A percentile compares a stretch with the other conserved stretches of the same genome.
Conservation (phyloP, 495 filamentous ascomycete genomes). For the Lasiosphaeria miniovina region DNA sequence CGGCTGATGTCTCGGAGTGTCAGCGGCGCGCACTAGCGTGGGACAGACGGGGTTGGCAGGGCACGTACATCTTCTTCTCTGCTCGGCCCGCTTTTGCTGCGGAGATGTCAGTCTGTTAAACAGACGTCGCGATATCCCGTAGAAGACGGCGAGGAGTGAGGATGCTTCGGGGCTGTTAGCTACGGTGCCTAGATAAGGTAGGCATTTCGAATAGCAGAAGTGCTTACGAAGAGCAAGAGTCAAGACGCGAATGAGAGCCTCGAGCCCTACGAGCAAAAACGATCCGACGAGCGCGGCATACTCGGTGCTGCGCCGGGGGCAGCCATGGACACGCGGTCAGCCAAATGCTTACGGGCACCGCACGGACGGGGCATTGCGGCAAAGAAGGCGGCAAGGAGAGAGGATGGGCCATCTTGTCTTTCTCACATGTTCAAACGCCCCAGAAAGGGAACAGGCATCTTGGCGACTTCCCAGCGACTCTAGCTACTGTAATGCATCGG, state of each 20-base stretch:
- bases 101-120: slow-evolving; percentile 78
- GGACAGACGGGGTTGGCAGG: not conserved
- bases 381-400: not conserved
- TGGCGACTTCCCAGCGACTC: slow-evolving; percentile 29
- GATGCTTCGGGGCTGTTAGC: slow-evolving; percentile 50
- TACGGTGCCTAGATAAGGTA: slow-evolving; percentile 21
- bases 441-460: slow-evolving; percentile 77
- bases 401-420: not conserved
- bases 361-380: no score
- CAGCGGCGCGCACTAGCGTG: slow-evolving; percentile 12
- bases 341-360: no score
- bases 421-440: slow-evolving; percentile 72
- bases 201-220: not conserved
- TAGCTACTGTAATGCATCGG: slow-evolving; percentile 15
- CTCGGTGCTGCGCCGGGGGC: slow-evolving; percentile 55
- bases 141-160: slow-evolving; percentile 77
- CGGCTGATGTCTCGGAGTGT: slow-evolving; percentile 32
- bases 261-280: slow-evolving; percentile 74
- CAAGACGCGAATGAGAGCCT: slow-evolving; percentile 78
- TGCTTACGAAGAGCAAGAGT: slow-evolving; percentile 83
- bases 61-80: slow-evolving; percentile 51
- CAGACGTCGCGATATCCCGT: slow-evolving; percentile 71
- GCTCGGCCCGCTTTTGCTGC: slow-evolving; percentile 60
- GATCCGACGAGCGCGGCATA: slow-evolving; percentile 83
- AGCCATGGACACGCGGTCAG: no score